Percentiles rank a stretch among this genome's conserved stretches.
Conservation (phyloP, 768 basidiomycete species). For the Tephrocybe rancida region DNA sequence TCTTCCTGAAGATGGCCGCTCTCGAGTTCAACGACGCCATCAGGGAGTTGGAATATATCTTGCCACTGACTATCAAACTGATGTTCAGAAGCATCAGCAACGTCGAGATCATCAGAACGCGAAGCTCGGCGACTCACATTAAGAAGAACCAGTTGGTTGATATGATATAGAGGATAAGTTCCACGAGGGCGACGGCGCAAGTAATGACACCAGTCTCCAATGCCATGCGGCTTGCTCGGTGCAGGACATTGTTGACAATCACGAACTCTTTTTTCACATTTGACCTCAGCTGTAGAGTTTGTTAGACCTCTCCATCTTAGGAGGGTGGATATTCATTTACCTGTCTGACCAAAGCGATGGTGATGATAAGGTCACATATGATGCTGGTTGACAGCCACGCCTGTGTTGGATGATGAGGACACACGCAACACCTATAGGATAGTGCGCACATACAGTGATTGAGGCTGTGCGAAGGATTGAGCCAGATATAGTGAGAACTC, state of each 20-base stretch:
- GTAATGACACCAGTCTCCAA: background rate
- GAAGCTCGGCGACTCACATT: background rate
- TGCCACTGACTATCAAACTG: constrained; percentile 5
- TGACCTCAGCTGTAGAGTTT: background rate
- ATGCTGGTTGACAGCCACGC: background rate
- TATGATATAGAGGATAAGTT: background rate
- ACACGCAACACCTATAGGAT: background rate
- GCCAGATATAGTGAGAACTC: background rate
- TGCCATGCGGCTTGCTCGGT: background rate
- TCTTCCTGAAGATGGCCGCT: background rate
- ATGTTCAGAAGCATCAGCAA: background rate
- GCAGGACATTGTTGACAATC: background rate
- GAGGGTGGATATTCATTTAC: background rate
- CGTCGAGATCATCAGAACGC: too few relatives aligned
- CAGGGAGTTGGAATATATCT: constrained; percentile 7
- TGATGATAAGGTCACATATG: background rate
- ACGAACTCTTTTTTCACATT: background rate
- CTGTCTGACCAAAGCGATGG: background rate
- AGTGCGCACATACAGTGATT: background rate
- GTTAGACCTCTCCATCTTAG: background rate
- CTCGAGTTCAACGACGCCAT: constrained; percentile 1
- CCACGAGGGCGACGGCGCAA: background rate
- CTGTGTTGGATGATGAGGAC: background rate
- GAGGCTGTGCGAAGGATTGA: background rate
- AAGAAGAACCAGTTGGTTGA: background rate